Evolutionary conservation across 495 filamentous ascomycete species (phyloP), one percentile per base, ranked within the genome.

Genomic region (Penicillium tannophilum): DNA sequence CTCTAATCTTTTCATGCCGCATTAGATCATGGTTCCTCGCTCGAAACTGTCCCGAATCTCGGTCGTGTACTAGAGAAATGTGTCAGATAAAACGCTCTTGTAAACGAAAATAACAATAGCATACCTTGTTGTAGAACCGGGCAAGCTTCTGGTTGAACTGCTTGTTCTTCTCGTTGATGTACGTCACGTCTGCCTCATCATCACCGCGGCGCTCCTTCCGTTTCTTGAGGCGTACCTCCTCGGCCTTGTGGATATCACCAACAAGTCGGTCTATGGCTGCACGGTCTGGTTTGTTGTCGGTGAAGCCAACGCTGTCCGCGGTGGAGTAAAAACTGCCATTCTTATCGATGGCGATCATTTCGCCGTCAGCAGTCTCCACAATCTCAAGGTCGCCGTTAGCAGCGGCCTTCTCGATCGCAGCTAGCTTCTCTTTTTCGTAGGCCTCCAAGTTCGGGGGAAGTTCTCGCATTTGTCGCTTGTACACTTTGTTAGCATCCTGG

Each of bases 151-250:
- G 88, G 83, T 98, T 98, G 79, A 98, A 98, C 79, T 96, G 91
- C 80, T 96, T 96, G 80, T 96, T 96, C 88, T 98, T 97, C 74
- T 97, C 92, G 74, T 98, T 98, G 82, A 98, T 98, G 76, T 95
- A 98, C 10, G 95, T 98, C 58, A 98, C 90, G 71, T 98, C 94
- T 26, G 83, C 85, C 35, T 92, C 91, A 23, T 90, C 89, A 61
- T 90, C 84, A 14, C 83, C 86, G 72, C 82, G 85, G 55, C 91
- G 82, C 58, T 92, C 90, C 69, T 83, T 87, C 62, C 90, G 84
- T 79, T 94, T 93, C 82, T 90, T 90, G 74, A 97, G 72, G 36
- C 91, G 78, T 30, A 83, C 78, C 63, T 96, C 92, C 76, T 98
- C 94, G 5, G 91, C 92, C 80, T 92, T 95, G 65, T 84, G 85